Conservation (phyloP, 345 rosid genomes). For the Anastatica hierochuntica region DNA sequence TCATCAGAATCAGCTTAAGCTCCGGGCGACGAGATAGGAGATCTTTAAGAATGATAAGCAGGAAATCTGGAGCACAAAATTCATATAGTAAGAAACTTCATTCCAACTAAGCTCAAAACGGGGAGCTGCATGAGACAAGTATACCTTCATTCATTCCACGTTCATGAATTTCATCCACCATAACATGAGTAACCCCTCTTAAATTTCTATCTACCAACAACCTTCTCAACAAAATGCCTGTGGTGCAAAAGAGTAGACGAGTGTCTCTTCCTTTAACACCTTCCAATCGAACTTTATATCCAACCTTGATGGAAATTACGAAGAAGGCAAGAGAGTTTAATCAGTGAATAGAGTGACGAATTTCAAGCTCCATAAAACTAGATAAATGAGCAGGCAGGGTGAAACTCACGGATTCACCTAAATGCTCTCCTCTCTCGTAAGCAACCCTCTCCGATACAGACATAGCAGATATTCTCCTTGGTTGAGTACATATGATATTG, state of each 20-base stretch:
- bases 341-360: conserved; percentile 1
- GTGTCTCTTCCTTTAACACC: conserved; percentile 86
- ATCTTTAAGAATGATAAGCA: conserved; percentile 87
- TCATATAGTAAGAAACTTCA: conserved; percentile 23
- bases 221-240: conserved; percentile 89
- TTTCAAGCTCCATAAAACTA: conserved; percentile 9
- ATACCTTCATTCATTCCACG: conserved; percentile 98
- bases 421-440: conserved; percentile 81
- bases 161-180: conserved; percentile 95
- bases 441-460: conserved; percentile 96
- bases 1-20: conserved; percentile 80
- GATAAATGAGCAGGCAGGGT: conserved; percentile 7
- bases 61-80: conserved; percentile 52
- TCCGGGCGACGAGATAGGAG: conserved; percentile 83
- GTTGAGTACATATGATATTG: conserved; percentile 91
- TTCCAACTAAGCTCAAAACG: conserved; percentile 13
- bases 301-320: conserved; percentile 47
- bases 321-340: conserved; percentile 11
- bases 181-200: conserved; percentile 78
- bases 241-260: conserved; percentile 84
- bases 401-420: conserved; percentile 89
- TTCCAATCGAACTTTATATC: conserved; percentile 88
- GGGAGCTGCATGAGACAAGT: conserved; percentile 9
- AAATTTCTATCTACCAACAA: conserved; percentile 75
- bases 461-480: conserved; percentile 85